phyloP scores from a whole-genome alignment of 371 early-diverging fungal genomes.

The Circinella umbellata region DNA sequence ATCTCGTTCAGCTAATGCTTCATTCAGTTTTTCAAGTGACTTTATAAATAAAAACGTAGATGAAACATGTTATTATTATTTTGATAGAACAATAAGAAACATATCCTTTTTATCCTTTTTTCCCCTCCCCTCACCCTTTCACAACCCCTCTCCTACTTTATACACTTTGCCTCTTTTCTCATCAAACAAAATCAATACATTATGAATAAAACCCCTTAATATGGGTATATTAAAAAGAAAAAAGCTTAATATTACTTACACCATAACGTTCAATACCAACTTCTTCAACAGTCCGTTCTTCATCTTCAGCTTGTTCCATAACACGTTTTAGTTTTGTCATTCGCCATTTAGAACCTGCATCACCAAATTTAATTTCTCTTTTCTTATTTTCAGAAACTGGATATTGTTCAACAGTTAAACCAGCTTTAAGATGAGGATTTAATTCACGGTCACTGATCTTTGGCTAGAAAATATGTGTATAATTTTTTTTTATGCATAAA shows the following conservation, averaged over 20 bases:
- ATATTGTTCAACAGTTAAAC: constrained; percentile 50
- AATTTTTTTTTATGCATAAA: not conserved
- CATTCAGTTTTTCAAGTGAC: constrained; percentile 70
- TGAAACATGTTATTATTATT: not conserved
- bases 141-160: not conserved
- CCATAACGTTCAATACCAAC: constrained; percentile 79
- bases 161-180: too few relatives aligned
- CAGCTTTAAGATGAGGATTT: constrained; percentile 53
- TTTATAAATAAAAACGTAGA: not conserved
- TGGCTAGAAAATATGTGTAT: constrained; percentile 30
- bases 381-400: constrained; percentile 35
- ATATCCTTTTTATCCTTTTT: not conserved
- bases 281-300: constrained; percentile 64
- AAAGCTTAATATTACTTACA: not conserved
- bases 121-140: not conserved
- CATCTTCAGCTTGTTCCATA: constrained; percentile 74
- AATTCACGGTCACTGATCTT: constrained; percentile 58
- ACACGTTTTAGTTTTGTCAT: constrained; percentile 81
- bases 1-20: constrained; percentile 70
- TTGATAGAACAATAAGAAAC: not conserved
- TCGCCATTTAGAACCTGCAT: constrained; percentile 80
- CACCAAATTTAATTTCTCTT: constrained; percentile 60
- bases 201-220: too few relatives aligned
- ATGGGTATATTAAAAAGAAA: too few relatives aligned
- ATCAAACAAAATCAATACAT: too few relatives aligned